These are phyloP conservation scores for Boletus austroedulis DNA, from an alignment of 1,284 basidiomycete genomes.

Conservation along the genomic window DNA sequence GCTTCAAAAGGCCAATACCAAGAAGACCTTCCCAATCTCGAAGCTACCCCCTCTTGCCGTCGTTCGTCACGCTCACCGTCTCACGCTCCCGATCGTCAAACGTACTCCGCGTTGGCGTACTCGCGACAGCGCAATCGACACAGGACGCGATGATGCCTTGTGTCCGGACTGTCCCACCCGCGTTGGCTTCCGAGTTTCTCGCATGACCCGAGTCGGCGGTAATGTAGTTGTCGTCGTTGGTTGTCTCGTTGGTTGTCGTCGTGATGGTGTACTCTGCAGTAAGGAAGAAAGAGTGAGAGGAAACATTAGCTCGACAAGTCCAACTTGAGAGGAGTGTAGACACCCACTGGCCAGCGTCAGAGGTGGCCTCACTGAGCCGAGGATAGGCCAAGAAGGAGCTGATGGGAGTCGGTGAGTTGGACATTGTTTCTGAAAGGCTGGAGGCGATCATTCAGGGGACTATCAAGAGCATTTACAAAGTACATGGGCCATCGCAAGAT, in stretches of 20 bases:
- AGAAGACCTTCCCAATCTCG: too few relatives aligned
- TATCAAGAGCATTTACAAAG: conserved; percentile 15
- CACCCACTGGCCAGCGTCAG: conserved; percentile 53
- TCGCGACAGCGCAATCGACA: conserved; percentile 25
- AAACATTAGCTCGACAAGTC: conserved; percentile 5
- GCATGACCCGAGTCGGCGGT: conserved; percentile 11
- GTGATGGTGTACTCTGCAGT: conserved; percentile 17
- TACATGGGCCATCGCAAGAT: too few relatives aligned
- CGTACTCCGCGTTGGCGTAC: conserved; percentile 30
- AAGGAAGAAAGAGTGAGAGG: background rate
- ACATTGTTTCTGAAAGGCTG: conserved; percentile 28
- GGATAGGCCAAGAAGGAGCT: conserved; percentile 32
- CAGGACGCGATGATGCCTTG: conserved; percentile 59
- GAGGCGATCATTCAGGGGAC: conserved; percentile 18
- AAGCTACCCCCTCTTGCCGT: conserved; percentile 3
- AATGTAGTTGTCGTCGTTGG: too few relatives aligned
- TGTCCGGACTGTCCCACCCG: conserved; percentile 63
- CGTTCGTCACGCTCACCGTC: conserved; percentile 22
- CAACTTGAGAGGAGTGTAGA: background rate
- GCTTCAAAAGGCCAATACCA: too few relatives aligned
- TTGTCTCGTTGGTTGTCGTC: conserved; percentile 6
- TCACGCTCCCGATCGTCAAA: conserved; percentile 28
- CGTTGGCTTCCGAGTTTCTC: conserved; percentile 45
- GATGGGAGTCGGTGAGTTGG: conserved; percentile 20
- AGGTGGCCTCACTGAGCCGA: conserved; percentile 57